Base-by-base conservation (phyloP, 2,329 filamentous ascomycete species). In the Nothophoma quercina region DNA sequence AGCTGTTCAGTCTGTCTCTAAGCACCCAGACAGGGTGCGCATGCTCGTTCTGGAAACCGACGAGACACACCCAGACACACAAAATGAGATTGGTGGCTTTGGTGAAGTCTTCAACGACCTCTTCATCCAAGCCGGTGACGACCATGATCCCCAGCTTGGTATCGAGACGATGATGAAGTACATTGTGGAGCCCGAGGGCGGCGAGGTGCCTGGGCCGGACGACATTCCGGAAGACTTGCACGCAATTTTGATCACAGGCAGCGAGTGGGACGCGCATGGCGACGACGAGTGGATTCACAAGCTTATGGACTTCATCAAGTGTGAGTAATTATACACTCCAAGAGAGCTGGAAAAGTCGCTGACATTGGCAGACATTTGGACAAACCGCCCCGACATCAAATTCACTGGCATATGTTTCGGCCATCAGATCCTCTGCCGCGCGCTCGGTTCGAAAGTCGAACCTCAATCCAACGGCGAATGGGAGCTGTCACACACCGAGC, bases 11-110 rank as follows among this genome's bases (percentile, higher is more conserved):
- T 56, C 69, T 1, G 34, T 58, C 8, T 68, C 65, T 15, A 42
- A 63, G 34, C 68, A 69, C 22, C 55, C 63, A 1, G 65, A 71
- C 9, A 73, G 68, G 34, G 68, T 78, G 32, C 75, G 76, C 56
- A 78, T 79, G 65, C 72, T 86, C 46, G 82, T 86, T 51, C 77
- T 86, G 7, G 84, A 86, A 67, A 86, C 83, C 0, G 84, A 86
- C 59, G 74, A 78, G 47, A 78, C 82, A 21, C 79, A 85, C 56
- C 78, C 80, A 10, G 76, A 83, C 7, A 84, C 81, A 1, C 66
- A 79, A 36, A 63, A 73, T 15, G 74, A 78, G 36, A 76, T 71
- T n/a, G 83, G 83, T 12, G 76, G 76, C 5, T 86, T 85, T 60
- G 82, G 81, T 7, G 71, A 83, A 32, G 80, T 86, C 19, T 65